phyloP scores from a whole-genome alignment of 129 eudicot species.

The Pulicaria dysenterica region DNA sequence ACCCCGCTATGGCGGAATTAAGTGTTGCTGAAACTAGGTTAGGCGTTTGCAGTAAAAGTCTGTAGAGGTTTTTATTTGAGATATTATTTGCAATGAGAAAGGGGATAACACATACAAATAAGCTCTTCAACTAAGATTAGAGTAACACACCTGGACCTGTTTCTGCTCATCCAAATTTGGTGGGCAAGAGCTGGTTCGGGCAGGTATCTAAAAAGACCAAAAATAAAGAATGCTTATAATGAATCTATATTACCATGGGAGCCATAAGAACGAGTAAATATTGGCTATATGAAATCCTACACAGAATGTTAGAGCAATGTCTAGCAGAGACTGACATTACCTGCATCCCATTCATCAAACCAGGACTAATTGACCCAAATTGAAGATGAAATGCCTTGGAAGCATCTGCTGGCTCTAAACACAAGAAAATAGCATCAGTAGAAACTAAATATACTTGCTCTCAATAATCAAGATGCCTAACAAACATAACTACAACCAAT shows the following conservation, averaged over 20 bases:
- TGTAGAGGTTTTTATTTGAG: too few species aligned
- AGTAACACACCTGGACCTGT: slow-evolving; percentile 62
- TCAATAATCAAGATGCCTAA: background rate
- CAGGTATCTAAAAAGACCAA: slow-evolving; percentile 61
- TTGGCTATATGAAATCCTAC: background rate
- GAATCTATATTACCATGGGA: background rate
- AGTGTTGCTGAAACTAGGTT: too few species aligned
- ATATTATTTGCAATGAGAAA: too few species aligned
- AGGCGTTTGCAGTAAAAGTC: too few species aligned
- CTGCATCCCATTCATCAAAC: slow-evolving; percentile 73
- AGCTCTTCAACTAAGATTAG: background rate
- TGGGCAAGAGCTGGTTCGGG: slow-evolving; percentile 90
- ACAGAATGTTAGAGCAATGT: too few species aligned
- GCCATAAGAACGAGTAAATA: background rate
- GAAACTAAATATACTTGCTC: background rate
- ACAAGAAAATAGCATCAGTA: slow-evolving; percentile 9
- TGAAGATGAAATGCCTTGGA: slow-evolving; percentile 61
- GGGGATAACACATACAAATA: too few species aligned
- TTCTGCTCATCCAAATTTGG: slow-evolving; percentile 82
- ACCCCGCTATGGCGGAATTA: too few species aligned
- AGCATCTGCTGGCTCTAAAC: slow-evolving; percentile 55
- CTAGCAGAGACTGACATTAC: slow-evolving; percentile 27
- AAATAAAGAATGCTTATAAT: slow-evolving; percentile 6
- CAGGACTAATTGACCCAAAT: slow-evolving; percentile 83
- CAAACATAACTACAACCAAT: too few species aligned